phyloP scores from a whole-genome alignment of 2,329 filamentous ascomycete genomes.

The Fusarium annulatum region DNA sequence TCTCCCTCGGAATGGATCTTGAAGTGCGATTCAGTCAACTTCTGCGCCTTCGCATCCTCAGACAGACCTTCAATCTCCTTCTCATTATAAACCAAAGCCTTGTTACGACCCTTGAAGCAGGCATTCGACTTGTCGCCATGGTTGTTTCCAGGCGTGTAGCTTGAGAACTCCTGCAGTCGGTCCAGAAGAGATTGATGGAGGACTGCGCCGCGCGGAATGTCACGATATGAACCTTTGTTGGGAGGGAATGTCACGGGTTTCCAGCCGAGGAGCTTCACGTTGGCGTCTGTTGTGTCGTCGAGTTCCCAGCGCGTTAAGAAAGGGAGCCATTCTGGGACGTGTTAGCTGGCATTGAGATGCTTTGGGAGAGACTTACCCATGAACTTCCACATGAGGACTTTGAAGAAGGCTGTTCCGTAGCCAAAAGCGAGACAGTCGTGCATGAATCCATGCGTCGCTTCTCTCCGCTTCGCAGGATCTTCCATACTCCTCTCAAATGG shows the following conservation, averaged over 20 bases:
- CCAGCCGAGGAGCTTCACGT: conserved; percentile 31
- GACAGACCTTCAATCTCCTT: not conserved
- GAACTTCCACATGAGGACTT: conserved; percentile 56
- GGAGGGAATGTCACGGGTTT: conserved; percentile 51
- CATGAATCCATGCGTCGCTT: conserved; percentile 49
- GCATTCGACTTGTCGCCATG: conserved; percentile 40
- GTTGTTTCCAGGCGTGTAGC: conserved; percentile 51
- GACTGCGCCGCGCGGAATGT: conserved; percentile 54
- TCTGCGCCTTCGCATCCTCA: not conserved
- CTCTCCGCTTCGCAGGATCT: conserved; percentile 44
- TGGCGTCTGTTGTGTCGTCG: conserved; percentile 18
- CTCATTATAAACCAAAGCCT: conserved; percentile 11
- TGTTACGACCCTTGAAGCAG: conserved; percentile 46
- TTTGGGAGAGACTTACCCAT: conserved; percentile 50
- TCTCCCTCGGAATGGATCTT: conserved; percentile 7
- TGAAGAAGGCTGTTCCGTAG: conserved; percentile 52
- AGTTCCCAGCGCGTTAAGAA: conserved; percentile 56
- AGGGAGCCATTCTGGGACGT: conserved; percentile 51
- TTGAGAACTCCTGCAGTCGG: conserved; percentile 46
- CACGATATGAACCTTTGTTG: conserved; percentile 51
- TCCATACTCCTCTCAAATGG: conserved; percentile 50
- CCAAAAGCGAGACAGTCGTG: conserved; percentile 55
- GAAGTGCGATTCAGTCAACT: conserved; percentile 16
- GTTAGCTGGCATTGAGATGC: not conserved
- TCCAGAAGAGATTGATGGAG: conserved; percentile 53